A percentile compares a stretch with the other conserved stretches of the same genome.
These are phyloP conservation scores for Podila verticillata DNA, from an alignment of 192 early-diverging fungal genomes.

Conservation along the genomic window DNA sequence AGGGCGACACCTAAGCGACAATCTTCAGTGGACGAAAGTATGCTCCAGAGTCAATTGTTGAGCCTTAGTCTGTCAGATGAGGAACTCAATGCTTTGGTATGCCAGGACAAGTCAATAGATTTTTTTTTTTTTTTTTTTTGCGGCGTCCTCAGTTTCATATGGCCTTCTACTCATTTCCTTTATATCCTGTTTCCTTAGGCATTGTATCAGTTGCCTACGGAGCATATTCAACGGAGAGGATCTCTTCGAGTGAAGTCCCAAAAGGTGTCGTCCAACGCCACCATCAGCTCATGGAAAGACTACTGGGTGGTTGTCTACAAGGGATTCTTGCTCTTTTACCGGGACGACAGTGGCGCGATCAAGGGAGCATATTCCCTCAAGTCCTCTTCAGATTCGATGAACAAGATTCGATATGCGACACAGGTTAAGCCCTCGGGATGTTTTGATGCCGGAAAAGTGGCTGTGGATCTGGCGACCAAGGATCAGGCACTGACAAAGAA, in stretches of 20 bases:
- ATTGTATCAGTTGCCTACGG: conserved; percentile 52
- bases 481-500: conserved; percentile 34
- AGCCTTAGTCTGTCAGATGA: conserved; percentile 32
- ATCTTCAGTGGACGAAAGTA: conserved; percentile 26
- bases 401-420: conserved; percentile 12
- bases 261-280: conserved; percentile 39
- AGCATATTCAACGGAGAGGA: conserved; percentile 51
- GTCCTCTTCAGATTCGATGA: conserved; percentile 18
- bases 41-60: conserved; percentile 44
- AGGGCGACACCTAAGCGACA: conserved; percentile 17
- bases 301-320: conserved; percentile 49
- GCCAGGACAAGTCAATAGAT: neutral
- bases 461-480: conserved; percentile 24
- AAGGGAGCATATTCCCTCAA: conserved; percentile 19
- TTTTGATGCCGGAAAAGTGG: conserved; percentile 36
- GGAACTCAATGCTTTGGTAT: conserved; percentile 36
- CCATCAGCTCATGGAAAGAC: conserved; percentile 51
- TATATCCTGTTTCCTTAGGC: conserved; percentile 19
- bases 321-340: conserved; percentile 41
- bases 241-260: conserved; percentile 59
- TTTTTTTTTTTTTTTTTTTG: too few species aligned
- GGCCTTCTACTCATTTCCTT: neutral
- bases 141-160: neutral
- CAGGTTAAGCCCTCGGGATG: conserved; percentile 48
- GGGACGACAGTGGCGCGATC: conserved; percentile 33